phyloP scores from a whole-genome alignment of 352 stramenopile genomes.

The Phytopythium litorale region DNA sequence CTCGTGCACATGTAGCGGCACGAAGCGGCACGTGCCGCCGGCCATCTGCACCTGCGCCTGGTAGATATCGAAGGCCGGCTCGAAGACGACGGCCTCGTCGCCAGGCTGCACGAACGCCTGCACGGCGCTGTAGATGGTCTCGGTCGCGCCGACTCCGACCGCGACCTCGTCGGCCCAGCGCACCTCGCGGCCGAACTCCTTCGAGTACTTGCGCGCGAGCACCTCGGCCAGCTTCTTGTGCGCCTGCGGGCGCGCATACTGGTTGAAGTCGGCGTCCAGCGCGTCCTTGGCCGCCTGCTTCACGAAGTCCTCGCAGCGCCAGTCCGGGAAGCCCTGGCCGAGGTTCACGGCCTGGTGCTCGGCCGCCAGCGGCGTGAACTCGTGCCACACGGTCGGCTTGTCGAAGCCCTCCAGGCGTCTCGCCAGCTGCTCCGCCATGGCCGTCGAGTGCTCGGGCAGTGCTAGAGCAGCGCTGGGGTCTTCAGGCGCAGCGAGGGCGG shows the following conservation, averaged over 20 bases:
- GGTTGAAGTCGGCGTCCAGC: constrained; percentile 91
- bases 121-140: constrained; percentile 94
- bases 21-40: constrained; percentile 70
- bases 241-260: constrained; percentile 92
- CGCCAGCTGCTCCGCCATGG: constrained; percentile 63
- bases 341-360: constrained; percentile 91
- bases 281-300: constrained; percentile 92
- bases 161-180: constrained; percentile 91
- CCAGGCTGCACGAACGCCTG: constrained; percentile 91
- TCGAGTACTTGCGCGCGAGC: constrained; percentile 90
- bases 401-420: constrained; percentile 68
- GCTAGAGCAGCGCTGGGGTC: neutral
- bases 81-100: constrained; percentile 96
- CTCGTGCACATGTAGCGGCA: constrained; percentile 68
- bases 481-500: neutral
- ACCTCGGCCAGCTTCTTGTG: constrained; percentile 76
- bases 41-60: constrained; percentile 85
- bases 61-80: constrained; percentile 98
- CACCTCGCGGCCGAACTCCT: constrained; percentile 80
- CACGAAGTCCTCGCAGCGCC: constrained; percentile 93
- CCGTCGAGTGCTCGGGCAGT: neutral
- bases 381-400: constrained; percentile 79
- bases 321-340: constrained; percentile 93
- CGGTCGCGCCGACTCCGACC: constrained; percentile 92
- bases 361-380: constrained; percentile 87